Conservation (phyloP, 805 yeast species). For the Candida sanyiensis region DNA sequence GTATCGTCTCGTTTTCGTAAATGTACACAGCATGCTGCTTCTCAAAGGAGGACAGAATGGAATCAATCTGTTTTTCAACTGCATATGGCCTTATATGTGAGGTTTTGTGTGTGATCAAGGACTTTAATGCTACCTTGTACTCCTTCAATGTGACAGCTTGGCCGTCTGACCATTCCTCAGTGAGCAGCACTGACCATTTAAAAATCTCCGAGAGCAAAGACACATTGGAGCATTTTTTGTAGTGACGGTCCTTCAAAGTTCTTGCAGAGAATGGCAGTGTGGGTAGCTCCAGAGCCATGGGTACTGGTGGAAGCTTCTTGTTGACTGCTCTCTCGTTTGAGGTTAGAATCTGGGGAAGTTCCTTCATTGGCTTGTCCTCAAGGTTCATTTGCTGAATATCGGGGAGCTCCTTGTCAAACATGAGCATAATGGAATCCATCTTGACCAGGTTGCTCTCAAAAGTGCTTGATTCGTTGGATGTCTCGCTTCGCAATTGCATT, state of each 20-base stretch:
- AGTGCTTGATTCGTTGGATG: slow-evolving; percentile 4
- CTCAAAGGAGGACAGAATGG: slow-evolving; percentile 39
- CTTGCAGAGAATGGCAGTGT: slow-evolving; percentile 52
- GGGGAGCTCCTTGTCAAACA: too few species aligned
- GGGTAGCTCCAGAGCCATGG: slow-evolving; percentile 39
- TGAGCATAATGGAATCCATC: slow-evolving; percentile 11
- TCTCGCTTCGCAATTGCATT: slow-evolving; percentile 4
- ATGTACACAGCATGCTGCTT: slow-evolving; percentile 38
- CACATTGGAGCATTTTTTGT: slow-evolving; percentile 40
- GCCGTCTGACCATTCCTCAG: slow-evolving; percentile 49
- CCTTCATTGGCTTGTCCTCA: not conserved
- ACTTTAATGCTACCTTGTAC: slow-evolving; percentile 46
- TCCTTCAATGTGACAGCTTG: slow-evolving; percentile 44
- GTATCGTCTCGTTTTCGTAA: slow-evolving; percentile 27
- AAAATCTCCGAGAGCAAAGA: slow-evolving; percentile 45
- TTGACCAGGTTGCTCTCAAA: not conserved
- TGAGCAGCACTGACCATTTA: slow-evolving; percentile 45
- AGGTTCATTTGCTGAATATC: not conserved
- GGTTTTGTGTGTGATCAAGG: slow-evolving; percentile 44
- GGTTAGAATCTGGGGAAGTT: not conserved
- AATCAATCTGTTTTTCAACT: slow-evolving; percentile 46
- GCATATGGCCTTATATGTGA: slow-evolving; percentile 45
- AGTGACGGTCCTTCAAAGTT: slow-evolving; percentile 42
- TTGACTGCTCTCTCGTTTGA: not conserved
- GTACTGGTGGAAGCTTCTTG: slow-evolving; percentile 36